Percentiles rank a stretch among this genome's conserved stretches.
phyloP scores from a whole-genome alignment of 2,329 filamentous ascomycete genomes.

The Mollisia scopiformis region DNA sequence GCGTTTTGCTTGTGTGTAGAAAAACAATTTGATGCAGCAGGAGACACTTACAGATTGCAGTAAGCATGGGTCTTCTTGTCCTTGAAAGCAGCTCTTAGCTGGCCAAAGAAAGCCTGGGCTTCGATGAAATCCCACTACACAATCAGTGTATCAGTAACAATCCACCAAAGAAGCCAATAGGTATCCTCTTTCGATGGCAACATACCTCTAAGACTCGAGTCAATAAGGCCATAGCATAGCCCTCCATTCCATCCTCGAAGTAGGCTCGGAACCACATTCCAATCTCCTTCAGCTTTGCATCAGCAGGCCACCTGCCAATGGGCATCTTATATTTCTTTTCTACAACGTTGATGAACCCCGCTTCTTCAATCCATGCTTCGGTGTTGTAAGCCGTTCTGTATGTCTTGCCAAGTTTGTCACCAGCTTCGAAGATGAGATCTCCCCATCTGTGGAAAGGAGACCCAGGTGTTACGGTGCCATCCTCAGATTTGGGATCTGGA shows the following conservation, averaged over 20 bases:
- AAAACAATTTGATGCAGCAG: neutral
- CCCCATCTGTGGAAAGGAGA: conserved; percentile 7
- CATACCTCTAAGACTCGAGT: conserved; percentile 7
- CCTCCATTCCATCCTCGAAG: conserved; percentile 18
- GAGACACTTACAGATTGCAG: neutral
- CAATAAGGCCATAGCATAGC: conserved; percentile 13
- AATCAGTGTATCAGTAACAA: too few relatives aligned
- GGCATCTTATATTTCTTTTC: conserved; percentile 47
- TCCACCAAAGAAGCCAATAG: too few relatives aligned
- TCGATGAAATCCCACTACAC: too few relatives aligned
- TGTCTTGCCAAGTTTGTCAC: conserved; percentile 41
- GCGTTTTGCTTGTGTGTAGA: too few relatives aligned
- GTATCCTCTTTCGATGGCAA: too few relatives aligned
- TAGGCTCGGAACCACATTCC: conserved; percentile 18
- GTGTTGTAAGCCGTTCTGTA: conserved; percentile 29
- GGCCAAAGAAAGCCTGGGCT: neutral
- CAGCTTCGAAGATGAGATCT: conserved; percentile 7
- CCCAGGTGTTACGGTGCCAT: conserved; percentile 42
- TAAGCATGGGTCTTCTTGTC: neutral
- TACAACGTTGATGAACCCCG: conserved; percentile 35
- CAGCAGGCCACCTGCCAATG: conserved; percentile 53
- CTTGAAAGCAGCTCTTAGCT: neutral
- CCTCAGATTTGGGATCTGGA: conserved; percentile 43
- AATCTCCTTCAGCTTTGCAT: conserved; percentile 22
- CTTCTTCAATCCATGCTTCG: conserved; percentile 22